Conservation (phyloP, 1,284 basidiomycete species). For the Meira nashicola region DNA sequence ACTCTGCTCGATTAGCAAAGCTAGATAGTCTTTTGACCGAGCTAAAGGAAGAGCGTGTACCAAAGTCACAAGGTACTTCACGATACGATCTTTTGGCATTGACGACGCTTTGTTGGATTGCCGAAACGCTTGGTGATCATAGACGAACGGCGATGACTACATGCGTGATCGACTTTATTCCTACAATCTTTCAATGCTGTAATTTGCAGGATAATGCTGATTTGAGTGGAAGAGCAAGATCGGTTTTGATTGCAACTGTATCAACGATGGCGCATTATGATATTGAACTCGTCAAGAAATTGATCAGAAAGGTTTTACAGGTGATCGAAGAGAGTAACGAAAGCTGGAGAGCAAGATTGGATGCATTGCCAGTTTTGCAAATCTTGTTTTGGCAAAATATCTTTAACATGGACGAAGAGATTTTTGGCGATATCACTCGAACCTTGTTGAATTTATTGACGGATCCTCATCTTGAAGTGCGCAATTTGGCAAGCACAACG, state of each 20-base stretch:
- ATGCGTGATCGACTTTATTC: constrained; percentile 43
- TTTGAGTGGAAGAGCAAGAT: constrained; percentile 33
- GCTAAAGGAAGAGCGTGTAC: constrained; percentile 50
- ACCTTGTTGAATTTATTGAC: constrained; percentile 38
- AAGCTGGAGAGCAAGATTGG: constrained; percentile 47
- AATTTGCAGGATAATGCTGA: constrained; percentile 51
- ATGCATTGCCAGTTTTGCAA: constrained; percentile 45
- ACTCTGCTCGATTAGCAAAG: constrained; percentile 58
- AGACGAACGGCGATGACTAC: constrained; percentile 37
- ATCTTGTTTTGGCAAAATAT: constrained; percentile 52
- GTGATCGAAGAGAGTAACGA: constrained; percentile 33
- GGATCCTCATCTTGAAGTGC: constrained; percentile 47
- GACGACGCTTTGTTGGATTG: constrained; percentile 45
- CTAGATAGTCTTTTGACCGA: constrained; percentile 44
- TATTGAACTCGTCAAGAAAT: constrained; percentile 7
- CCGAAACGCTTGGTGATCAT: constrained; percentile 47
- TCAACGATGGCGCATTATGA: constrained; percentile 40
- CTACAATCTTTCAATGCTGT: constrained; percentile 47
- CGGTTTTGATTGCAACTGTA: constrained; percentile 30
- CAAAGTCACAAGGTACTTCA: constrained; percentile 52
- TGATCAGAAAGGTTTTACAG: constrained; percentile 35
- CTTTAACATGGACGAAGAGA: constrained; percentile 34
- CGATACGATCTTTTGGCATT: constrained; percentile 45
- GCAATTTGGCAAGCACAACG: constrained; percentile 56
- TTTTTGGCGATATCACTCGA: constrained; percentile 34